Evolutionary conservation across 169 alveolate genomes (phyloP).

Genomic region (Blepharisma undulans): DNA sequence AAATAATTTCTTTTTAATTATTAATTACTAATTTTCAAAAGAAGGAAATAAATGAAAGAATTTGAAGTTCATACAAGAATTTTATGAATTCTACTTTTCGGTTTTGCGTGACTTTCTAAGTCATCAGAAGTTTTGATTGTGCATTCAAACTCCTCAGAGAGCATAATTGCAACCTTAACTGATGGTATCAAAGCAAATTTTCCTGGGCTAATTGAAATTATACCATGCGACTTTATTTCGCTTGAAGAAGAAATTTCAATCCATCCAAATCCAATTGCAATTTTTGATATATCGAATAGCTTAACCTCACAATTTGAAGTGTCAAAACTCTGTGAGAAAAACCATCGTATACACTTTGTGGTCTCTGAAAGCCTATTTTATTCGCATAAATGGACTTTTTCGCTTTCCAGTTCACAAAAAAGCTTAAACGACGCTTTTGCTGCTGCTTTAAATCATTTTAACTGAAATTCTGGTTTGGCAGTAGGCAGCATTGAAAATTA

Average conservation of each 20-base stretch:
- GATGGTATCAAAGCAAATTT: no score
- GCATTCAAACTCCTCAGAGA: no score
- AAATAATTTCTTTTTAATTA: no score
- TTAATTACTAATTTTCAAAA: no score
- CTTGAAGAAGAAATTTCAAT: background rate
- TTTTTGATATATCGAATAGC: background rate
- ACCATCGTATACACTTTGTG: background rate
- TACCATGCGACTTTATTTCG: background rate
- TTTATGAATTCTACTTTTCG: no score
- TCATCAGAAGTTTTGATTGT: no score
- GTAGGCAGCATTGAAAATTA: background rate
- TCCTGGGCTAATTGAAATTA: no score
- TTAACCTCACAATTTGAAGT: background rate
- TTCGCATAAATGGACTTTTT: background rate
- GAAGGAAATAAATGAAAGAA: no score
- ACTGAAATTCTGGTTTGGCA: background rate
- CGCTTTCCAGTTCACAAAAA: background rate
- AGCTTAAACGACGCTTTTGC: background rate
- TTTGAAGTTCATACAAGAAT: no score
- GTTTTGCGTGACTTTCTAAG: no score
- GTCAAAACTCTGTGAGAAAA: background rate
- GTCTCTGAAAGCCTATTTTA: background rate
- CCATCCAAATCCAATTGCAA: background rate
- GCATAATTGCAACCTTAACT: no score
- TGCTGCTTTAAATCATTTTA: background rate